Base-by-base conservation (phyloP, 441 rosid species). In the Gossypium gossypioides region DNA sequence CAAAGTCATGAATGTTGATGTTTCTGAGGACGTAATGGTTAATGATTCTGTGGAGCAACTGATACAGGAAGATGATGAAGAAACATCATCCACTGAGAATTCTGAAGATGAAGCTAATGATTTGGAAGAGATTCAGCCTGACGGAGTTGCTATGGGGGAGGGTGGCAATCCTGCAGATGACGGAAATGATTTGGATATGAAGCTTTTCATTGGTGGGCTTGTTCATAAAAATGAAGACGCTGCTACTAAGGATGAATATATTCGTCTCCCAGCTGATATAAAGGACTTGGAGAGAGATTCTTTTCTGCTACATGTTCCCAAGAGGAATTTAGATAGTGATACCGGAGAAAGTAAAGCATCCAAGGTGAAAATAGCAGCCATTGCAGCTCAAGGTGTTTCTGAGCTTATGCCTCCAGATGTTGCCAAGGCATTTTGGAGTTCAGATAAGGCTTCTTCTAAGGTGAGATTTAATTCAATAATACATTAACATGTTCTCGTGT, bases 351-450 rank as follows among this genome's bases (percentile, higher is more conserved):
- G 76, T 71, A 83, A 80, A 74, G 76, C 78, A 6, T 82, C 90
- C 15, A 87, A 81, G 82, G 81, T 83, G 78, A 88, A 86, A 84
- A 82, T 89, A 75, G 88, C 91, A 70, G 89, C 93, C 54, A 63
- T 90, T 76, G 90, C 92, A 75, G 89, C 97, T 74, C 89, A 87
- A 83, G 88, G 96, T 70, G 80, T 91, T 62, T 87, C 96, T 54
- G 96, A 91, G 82, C 85, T 94, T 79, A 91, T 94, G 96, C 97
- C 98, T 79, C 77, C 96, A 66, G 97, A 90, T 71, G 80, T 91
- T 77, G 92, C 93, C 48, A 87, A 90, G 83, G 90, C 91, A 69
- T 89, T 91, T 78, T 91, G 88, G 93, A 77, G 84, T 77, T 74
- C 86, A 12, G 90, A 90, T 66, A 90, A 83, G 77, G 83, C 85